These are phyloP conservation scores for Moringa oleifera DNA, from an alignment of 345 rosid species.

Conservation along the genomic window DNA sequence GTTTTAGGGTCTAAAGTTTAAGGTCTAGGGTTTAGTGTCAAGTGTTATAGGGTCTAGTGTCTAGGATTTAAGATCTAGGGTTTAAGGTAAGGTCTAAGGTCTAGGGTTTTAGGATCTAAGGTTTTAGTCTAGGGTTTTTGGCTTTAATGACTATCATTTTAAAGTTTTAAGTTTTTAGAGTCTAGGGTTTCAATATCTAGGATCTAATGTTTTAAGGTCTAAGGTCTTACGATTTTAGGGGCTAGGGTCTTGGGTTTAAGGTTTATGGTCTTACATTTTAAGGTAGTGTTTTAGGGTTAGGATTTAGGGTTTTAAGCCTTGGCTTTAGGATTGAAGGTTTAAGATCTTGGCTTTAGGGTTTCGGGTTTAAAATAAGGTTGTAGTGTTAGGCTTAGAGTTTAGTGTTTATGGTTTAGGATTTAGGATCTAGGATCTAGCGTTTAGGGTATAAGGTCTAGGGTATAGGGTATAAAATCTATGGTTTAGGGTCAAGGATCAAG, in stretches of 20 bases:
- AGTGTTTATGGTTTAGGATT: neutral
- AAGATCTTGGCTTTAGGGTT: slow-evolving; percentile 9
- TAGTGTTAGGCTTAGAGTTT: neutral
- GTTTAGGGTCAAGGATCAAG: slow-evolving; percentile 2
- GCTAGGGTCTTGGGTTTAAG: slow-evolving; percentile 7
- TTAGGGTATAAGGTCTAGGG: neutral
- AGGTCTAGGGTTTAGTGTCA: no score
- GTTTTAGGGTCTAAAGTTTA: neutral
- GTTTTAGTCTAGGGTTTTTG: neutral
- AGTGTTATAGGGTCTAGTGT: no score
- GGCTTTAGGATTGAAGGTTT: no score
- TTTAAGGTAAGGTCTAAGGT: no score
- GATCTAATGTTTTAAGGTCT: no score
- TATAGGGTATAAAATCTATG: neutral
- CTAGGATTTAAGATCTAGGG: no score
- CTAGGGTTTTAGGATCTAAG: no score
- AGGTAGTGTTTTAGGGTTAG: neutral
- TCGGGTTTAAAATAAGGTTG: slow-evolving; percentile 1
- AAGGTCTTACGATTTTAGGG: slow-evolving; percentile 9
- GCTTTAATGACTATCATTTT: no score
- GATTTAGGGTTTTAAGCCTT: no score
- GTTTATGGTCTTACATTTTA: neutral
- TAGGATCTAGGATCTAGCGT: neutral
- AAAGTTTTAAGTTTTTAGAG: no score
- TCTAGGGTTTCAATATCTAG: slow-evolving; percentile 1